Percentiles rank a stretch among this genome's conserved stretches.
phyloP scores from a whole-genome alignment of 148 eudicot genomes.

The Limonium bicolor region DNA sequence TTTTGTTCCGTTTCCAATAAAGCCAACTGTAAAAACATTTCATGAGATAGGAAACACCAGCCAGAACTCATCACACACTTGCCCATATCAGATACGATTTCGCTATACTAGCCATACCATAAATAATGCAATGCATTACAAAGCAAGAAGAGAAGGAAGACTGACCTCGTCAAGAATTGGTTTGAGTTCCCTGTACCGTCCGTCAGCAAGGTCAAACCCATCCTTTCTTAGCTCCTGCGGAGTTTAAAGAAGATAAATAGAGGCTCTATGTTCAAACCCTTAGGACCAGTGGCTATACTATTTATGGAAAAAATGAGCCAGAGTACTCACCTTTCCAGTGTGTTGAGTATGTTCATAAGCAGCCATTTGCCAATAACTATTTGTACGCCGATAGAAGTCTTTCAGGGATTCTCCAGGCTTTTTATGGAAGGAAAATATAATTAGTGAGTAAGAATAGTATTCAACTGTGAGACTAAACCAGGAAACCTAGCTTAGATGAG shows the following conservation, averaged over 20 bases:
- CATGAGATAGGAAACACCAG: not conserved
- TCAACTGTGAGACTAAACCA: not conserved
- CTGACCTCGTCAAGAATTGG: conserved; percentile 88
- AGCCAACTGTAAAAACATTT: conserved; percentile 57
- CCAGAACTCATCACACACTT: not conserved
- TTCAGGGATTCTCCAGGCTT: conserved; percentile 87
- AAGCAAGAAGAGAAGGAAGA: not conserved
- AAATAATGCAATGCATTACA: not conserved
- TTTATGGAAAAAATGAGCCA: not conserved
- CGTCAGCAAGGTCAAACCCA: conserved; percentile 95
- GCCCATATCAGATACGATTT: not conserved
- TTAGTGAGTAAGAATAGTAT: not conserved
- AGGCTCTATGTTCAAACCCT: not conserved
- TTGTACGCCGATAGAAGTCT: conserved; percentile 85
- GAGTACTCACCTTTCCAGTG: conserved; percentile 76
- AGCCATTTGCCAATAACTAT: conserved; percentile 95
- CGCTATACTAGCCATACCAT: not conserved
- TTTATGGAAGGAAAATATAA: too few relatives aligned
- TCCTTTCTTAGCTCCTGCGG: conserved; percentile 88
- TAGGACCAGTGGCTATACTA: not conserved
- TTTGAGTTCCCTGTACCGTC: conserved; percentile 86
- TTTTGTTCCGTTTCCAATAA: conserved; percentile 83
- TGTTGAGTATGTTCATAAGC: conserved; percentile 96
- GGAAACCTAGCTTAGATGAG: too few relatives aligned
- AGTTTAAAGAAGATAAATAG: not conserved